A percentile compares a stretch with the other conserved stretches of the same genome.
Evolutionary conservation across 495 filamentous ascomycete genomes (phyloP).

Genomic region (Xylaria flabelliformis): DNA sequence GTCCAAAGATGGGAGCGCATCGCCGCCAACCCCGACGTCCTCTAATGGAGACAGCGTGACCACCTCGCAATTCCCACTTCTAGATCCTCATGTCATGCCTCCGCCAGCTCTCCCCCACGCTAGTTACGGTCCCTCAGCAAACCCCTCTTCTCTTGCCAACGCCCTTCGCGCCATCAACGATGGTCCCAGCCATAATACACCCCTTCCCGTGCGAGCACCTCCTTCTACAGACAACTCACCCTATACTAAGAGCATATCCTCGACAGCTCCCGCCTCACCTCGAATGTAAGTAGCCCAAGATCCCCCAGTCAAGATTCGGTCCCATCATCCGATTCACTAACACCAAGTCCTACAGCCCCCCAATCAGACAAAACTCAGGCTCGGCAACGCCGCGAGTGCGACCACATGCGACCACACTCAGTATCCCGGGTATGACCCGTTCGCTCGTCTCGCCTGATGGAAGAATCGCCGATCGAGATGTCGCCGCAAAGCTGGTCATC

Average conservation of each 20-base stretch:
- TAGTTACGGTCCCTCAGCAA: constrained; percentile 39
- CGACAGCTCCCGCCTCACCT: constrained; percentile 61
- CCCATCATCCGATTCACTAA: constrained; percentile 1
- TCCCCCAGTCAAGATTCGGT: not conserved
- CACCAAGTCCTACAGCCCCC: constrained; percentile 50
- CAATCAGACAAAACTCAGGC: constrained; percentile 65
- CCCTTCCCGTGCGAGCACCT: constrained; percentile 34
- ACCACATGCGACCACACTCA: constrained; percentile 81
- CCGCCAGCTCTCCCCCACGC: constrained; percentile 37
- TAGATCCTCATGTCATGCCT: constrained; percentile 24
- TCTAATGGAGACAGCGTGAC: constrained; percentile 31
- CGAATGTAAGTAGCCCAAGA: constrained; percentile 52
- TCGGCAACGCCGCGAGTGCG: constrained; percentile 65
- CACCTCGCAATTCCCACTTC: constrained; percentile 8
- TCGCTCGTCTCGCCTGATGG: constrained; percentile 95
- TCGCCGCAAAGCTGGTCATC: constrained; percentile 94
- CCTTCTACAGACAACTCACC: constrained; percentile 50
- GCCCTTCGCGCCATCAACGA: constrained; percentile 48
- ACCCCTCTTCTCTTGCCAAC: constrained; percentile 43
- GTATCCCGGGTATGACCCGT: constrained; percentile 86
- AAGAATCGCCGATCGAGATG: constrained; percentile 86
- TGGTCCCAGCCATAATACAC: constrained; percentile 28
- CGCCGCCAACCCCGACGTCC: constrained; percentile 38
- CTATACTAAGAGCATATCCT: constrained; percentile 56
- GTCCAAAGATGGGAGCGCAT: constrained; percentile 30